Percentiles rank a stretch among this genome's conserved stretches.
Evolutionary conservation across 2,329 filamentous ascomycete genomes (phyloP).

Genomic region (Lecanoromycetidae sp.): DNA sequence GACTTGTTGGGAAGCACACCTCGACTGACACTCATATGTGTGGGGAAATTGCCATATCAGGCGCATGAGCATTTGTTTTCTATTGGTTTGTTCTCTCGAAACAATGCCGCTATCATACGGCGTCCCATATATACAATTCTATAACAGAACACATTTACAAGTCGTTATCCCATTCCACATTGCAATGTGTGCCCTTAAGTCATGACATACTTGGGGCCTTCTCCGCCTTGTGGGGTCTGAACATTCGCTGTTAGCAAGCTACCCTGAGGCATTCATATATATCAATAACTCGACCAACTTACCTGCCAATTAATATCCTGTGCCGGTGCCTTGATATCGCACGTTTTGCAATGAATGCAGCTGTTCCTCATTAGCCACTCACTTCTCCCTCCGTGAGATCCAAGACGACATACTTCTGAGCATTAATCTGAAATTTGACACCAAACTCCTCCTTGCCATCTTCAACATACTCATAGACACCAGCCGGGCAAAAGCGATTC

Average conservation of each 20-base stretch:
- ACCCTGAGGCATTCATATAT: background rate
- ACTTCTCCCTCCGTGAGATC: background rate
- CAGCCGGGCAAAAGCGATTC: constrained; percentile 92
- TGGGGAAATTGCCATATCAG: too few species aligned
- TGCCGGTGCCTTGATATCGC: constrained; percentile 92
- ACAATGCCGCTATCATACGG: too few species aligned
- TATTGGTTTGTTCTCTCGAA: too few species aligned
- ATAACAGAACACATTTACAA: background rate
- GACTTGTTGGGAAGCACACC: too few species aligned
- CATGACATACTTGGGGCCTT: constrained; percentile 54
- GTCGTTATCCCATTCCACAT: background rate
- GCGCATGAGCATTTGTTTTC: too few species aligned
- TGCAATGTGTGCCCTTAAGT: constrained; percentile 26
- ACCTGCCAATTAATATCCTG: constrained; percentile 88
- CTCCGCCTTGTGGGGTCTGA: constrained; percentile 80
- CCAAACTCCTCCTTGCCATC: constrained; percentile 75
- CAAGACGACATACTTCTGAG: constrained; percentile 70
- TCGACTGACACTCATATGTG: too few species aligned
- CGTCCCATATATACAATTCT: background rate
- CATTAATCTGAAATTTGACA: constrained; percentile 92
- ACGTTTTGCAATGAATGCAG: constrained; percentile 99
- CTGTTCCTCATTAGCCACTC: constrained; percentile 34
- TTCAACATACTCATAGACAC: constrained; percentile 96
- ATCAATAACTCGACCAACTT: too few species aligned
- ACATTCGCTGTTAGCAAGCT: background rate